Evolutionary conservation across 331 rosid species (phyloP).

Genomic region (Stylosanthes scabra): DNA sequence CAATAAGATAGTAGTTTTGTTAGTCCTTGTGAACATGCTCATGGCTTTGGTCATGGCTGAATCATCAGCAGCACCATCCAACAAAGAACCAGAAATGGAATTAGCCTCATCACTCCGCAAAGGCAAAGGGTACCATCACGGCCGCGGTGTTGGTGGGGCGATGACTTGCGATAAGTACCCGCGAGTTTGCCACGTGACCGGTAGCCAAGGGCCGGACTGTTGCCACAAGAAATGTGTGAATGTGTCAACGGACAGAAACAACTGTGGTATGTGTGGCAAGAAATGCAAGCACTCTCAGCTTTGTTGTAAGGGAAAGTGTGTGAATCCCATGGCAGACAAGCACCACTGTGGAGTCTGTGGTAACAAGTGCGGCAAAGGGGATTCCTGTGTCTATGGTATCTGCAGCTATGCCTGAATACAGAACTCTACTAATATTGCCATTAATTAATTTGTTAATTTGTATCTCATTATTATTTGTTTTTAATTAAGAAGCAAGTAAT

Average conservation of each 20-base stretch:
- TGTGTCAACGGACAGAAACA: slow-evolving; percentile 51
- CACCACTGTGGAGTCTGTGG: slow-evolving; percentile 64
- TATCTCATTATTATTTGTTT: not conserved
- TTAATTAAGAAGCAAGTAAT: slow-evolving; percentile 20
- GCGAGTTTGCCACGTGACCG: slow-evolving; percentile 47
- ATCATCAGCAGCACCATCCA: slow-evolving; percentile 33
- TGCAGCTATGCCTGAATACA: slow-evolving; percentile 62
- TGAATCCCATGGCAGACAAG: slow-evolving; percentile 48
- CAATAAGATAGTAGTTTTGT: slow-evolving; percentile 36
- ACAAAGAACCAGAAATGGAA: slow-evolving; percentile 9
- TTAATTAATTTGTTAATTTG: not conserved
- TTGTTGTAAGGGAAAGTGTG: slow-evolving; percentile 70
- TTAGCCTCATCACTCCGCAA: slow-evolving; percentile 38
- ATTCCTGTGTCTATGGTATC: slow-evolving; percentile 55
- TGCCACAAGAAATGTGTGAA: slow-evolving; percentile 68
- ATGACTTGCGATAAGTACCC: slow-evolving; percentile 62
- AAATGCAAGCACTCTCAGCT: slow-evolving; percentile 61
- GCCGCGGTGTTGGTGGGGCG: not conserved
- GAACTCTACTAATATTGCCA: not conserved
- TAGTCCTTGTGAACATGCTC: slow-evolving; percentile 43
- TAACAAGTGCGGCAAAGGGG: slow-evolving; percentile 57
- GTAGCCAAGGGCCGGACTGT: slow-evolving; percentile 58
- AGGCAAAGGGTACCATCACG: slow-evolving; percentile 34
- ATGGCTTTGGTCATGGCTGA: slow-evolving; percentile 49
- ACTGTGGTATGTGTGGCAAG: slow-evolving; percentile 71